Base-by-base conservation (phyloP, 1,284 basidiomycete genomes). In the Leccinum laetum region DNA sequence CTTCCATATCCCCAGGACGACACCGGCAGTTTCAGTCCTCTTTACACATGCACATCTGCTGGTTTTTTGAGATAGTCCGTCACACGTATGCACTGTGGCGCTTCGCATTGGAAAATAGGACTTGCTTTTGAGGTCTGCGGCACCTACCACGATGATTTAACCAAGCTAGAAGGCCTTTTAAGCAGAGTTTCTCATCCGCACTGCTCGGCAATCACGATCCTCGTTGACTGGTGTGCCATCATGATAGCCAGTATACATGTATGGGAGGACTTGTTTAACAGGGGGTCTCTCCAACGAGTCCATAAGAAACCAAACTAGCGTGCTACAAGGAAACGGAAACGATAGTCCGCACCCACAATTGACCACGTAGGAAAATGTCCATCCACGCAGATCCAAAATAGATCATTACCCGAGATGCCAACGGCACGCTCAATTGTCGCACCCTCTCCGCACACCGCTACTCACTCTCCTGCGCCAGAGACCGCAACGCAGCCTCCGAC, bases 401-500 rank as follows among this genome's bases (percentile, higher is more conserved):
- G 21, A 44, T 24, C 26, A 5, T 11, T 9, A 3, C 26, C 46
- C 9, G 7, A 39, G 53, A 16, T 14, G 46, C 5, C 5, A 2
- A 7, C 21, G 35, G 29, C n/a, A 14, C 44, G 61, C 57, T 9
- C 13, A 9, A 46, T 2, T 44, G n/a, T 46, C 44, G 5, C n/a
- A 13, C 44, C n/a, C 0, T n/a, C 44, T 10, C 2, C 46, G 18
- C 5, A 39, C 41, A 3, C 56, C 44, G 2, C 44, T 16, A 69
- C 32, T 21, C 35, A 39, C 39, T 32, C 58, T 67, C 77, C 65
- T 83, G 76, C 56, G 77, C 78, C 62, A 86, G 78, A 61, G 82
- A 65, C 55, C 72, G 76, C 61, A 85, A 68, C 14, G 80, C 78
- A 60, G 78, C 78, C 68, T 83, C 83, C 3, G 81, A 83, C 63